Evolutionary conservation across 2,329 filamentous ascomycete genomes (phyloP), one percentile per base, ranked within the genome.

Genomic region (Gyromitra esculenta): DNA sequence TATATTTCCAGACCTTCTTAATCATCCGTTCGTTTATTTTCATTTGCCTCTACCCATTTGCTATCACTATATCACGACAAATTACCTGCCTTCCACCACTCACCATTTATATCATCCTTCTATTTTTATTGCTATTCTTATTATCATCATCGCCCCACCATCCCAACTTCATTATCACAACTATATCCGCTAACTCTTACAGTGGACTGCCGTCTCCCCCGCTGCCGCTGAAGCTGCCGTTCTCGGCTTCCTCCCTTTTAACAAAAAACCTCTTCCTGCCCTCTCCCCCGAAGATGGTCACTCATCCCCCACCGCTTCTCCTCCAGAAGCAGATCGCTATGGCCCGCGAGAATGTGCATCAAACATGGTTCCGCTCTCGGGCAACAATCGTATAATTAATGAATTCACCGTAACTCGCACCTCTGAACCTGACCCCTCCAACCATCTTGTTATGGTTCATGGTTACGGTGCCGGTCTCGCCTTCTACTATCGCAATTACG

Each of bases 401-500:
- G 96, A 99, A 82, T 96, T 97, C 83, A 94, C 92, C 0, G 89
- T 99, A 1, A 93, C 97, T 85, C 88, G 94, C 64, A 85, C 93
- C 0, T 93, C 90, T 45, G 78, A 78, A 15, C 54, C 73, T n/a
- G 35, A 60, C 21, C 73, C 77, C 5, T 77, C 76, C 18, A 73
- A 80, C 50, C 77, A 98, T 82, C 86, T 99, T 15, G 95, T 99
- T 57, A 97, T 99, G 89, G 86, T 99, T 3, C 96, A 99, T 82
- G 96, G 96, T 77, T 99, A 99, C 83, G 96, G 96, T 60, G 96
- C 96, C 1, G 96, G 96, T 0, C 87, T 99, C 0, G 96, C 95
- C 25, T 98, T 99, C 85, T 99, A 97, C 87, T 99, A 97, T 87
- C 95, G 96, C 85, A 99, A 99, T 83, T 97, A 97, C 77, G 96